Evolutionary conservation across 2,329 filamentous ascomycete genomes (phyloP).

Genomic region (Hymenotorrendiella dingleyae): DNA sequence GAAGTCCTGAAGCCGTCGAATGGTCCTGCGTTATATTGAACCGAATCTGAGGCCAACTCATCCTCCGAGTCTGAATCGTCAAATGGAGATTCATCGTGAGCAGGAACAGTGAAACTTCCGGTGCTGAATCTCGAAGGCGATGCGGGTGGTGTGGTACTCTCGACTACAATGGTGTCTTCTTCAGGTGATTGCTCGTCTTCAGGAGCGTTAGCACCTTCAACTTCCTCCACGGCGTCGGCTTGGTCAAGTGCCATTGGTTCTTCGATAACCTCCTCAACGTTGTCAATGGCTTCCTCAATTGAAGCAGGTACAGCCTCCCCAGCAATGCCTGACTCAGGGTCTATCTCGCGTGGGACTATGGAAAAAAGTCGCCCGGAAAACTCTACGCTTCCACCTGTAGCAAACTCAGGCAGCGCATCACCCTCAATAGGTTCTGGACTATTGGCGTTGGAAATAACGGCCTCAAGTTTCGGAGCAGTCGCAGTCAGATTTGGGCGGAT

Average conservation of each 20-base stretch:
- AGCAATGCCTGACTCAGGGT: constrained; percentile 20
- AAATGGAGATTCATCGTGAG: constrained; percentile 42
- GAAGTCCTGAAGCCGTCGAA: constrained; percentile 25
- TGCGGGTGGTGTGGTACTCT: constrained; percentile 19
- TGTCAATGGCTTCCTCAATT: neutral
- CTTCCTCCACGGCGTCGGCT: constrained; percentile 3
- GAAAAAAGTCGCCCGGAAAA: constrained; percentile 36
- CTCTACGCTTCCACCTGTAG: constrained; percentile 14
- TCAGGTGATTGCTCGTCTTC: constrained; percentile 6
- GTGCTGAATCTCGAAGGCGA: constrained; percentile 20
- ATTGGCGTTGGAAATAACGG: constrained; percentile 6
- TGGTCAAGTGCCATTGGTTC: constrained; percentile 9
- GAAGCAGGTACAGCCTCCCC: constrained; percentile 14
- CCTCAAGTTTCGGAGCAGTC: constrained; percentile 10
- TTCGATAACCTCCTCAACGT: constrained; percentile 1
- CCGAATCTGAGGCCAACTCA: constrained; percentile 36
- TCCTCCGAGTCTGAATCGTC: constrained; percentile 50
- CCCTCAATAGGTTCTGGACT: constrained; percentile 1
- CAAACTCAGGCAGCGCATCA: neutral
- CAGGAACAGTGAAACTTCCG: constrained; percentile 38
- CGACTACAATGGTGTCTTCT: constrained; percentile 10
- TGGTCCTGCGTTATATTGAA: constrained; percentile 23
- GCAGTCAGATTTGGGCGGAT: constrained; percentile 19
- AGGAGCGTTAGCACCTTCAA: constrained; percentile 8
- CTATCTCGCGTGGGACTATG: constrained; percentile 33